Conservation (phyloP, 2,329 filamentous ascomycete species). For the Aureobasidium sp. region DNA sequence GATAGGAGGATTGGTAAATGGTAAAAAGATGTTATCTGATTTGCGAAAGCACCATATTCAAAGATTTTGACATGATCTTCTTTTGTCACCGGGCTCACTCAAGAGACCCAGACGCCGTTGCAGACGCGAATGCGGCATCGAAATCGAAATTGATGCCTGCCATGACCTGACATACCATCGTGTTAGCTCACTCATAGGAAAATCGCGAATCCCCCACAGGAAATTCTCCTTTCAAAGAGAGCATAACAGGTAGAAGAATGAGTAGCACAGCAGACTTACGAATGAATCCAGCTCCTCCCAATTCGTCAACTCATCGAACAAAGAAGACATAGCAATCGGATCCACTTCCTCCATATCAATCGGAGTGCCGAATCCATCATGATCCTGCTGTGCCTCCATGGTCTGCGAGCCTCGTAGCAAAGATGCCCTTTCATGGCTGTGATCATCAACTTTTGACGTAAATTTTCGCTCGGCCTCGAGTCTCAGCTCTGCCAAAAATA, state of each 20-base stretch:
- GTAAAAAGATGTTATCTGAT: too few species aligned
- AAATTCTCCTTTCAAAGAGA: too few species aligned
- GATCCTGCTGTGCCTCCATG: neutral
- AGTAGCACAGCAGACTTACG: neutral
- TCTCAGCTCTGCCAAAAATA: slow-evolving; percentile 3
- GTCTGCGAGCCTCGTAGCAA: too few species aligned
- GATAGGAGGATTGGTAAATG: neutral
- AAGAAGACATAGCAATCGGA: neutral
- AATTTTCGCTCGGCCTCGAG: neutral
- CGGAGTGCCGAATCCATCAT: neutral
- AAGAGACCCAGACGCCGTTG: neutral
- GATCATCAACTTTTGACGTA: neutral
- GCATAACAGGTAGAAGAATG: neutral
- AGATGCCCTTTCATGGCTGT: too few species aligned
- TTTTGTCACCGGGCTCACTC: too few species aligned
- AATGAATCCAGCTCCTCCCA: neutral
- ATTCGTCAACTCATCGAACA: neutral
- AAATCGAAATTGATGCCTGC: neutral
- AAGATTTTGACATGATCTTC: too few species aligned
- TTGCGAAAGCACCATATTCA: too few species aligned
- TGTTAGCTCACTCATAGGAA: neutral
- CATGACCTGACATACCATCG: neutral
- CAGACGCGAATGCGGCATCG: neutral
- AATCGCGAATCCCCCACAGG: neutral
- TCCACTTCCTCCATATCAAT: neutral